These are phyloP conservation scores for Talaromyces albobiverticillius DNA, from an alignment of 2,329 filamentous ascomycete genomes.

Conservation along the genomic window DNA sequence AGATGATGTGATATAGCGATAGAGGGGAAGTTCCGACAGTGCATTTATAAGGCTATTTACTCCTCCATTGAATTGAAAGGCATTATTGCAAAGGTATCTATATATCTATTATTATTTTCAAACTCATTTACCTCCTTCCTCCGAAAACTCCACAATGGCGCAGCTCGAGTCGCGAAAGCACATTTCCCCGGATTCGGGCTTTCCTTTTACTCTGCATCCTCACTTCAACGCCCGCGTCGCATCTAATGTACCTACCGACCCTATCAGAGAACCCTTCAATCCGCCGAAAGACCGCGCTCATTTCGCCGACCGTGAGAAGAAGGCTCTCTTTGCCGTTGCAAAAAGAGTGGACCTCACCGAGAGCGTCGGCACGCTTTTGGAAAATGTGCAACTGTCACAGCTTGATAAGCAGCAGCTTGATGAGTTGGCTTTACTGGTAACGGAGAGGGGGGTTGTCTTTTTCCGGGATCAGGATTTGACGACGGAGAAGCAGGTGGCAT, in stretches of 20 bases:
- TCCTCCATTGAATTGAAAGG: neutral
- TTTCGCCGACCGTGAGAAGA: constrained; percentile 41
- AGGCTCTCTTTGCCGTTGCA: constrained; percentile 31
- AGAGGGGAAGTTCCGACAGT: neutral
- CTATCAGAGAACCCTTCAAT: constrained; percentile 27
- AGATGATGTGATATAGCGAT: neutral
- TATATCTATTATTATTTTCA: neutral
- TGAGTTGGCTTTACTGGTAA: constrained; percentile 49
- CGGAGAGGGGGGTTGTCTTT: constrained; percentile 49
- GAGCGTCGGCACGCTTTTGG: constrained; percentile 38
- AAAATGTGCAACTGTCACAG: constrained; percentile 45
- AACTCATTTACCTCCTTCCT: neutral
- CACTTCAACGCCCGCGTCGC: constrained; percentile 48
- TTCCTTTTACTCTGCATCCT: constrained; percentile 47
- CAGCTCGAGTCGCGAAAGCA: constrained; percentile 47
- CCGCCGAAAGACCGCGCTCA: constrained; percentile 27
- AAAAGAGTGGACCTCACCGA: constrained; percentile 32
- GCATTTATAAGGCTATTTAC: neutral
- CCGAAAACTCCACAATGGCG: constrained; percentile 24
- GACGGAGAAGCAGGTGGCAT: constrained; percentile 28
- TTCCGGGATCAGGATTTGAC: constrained; percentile 44
- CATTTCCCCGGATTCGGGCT: constrained; percentile 50
- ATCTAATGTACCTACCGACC: constrained; percentile 40
- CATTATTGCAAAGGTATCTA: neutral
- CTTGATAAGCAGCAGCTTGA: constrained; percentile 47